phyloP scores from a whole-genome alignment of 345 rosid species.

The Cardamine chenopodiifolia region DNA sequence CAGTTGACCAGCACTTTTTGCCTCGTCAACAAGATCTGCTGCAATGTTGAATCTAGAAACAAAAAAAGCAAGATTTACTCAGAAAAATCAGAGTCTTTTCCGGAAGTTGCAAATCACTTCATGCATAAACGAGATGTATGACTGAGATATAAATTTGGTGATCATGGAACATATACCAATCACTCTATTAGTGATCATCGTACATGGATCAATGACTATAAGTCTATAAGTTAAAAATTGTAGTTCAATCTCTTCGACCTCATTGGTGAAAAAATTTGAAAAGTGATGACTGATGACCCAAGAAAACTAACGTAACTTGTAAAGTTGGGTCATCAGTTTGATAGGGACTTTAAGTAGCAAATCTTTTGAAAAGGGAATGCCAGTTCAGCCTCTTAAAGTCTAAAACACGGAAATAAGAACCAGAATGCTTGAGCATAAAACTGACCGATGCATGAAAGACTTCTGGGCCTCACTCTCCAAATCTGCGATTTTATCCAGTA shows the following conservation, averaged over 20 bases:
- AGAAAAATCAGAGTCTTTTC: not conserved
- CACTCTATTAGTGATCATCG: not conserved
- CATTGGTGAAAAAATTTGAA: not conserved
- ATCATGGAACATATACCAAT: slow-evolving; percentile 24
- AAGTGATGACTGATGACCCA: slow-evolving; percentile 12
- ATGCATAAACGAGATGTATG: slow-evolving; percentile 21
- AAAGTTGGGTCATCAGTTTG: slow-evolving; percentile 4
- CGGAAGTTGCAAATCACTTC: slow-evolving; percentile 3
- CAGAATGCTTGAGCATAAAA: slow-evolving; percentile 34
- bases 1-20: slow-evolving; percentile 72
- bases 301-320: slow-evolving; percentile 15
- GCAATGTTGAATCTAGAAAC: slow-evolving; percentile 85
- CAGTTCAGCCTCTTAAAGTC: slow-evolving; percentile 15
- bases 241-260: slow-evolving; percentile 1
- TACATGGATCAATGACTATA: not conserved
- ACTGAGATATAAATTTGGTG: not conserved
- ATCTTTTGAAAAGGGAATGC: slow-evolving; percentile 5
- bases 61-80: not conserved
- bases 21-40: slow-evolving; percentile 80
- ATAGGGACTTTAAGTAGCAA: slow-evolving; percentile 9
- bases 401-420: slow-evolving; percentile 17
- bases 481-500: slow-evolving; percentile 74
- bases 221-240: not conserved
- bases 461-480: slow-evolving; percentile 95
- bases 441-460: slow-evolving; percentile 98